These are phyloP conservation scores for Yamadazyma membranifaciens DNA, from an alignment of 1,139 yeast genomes.

Conservation along the genomic window DNA sequence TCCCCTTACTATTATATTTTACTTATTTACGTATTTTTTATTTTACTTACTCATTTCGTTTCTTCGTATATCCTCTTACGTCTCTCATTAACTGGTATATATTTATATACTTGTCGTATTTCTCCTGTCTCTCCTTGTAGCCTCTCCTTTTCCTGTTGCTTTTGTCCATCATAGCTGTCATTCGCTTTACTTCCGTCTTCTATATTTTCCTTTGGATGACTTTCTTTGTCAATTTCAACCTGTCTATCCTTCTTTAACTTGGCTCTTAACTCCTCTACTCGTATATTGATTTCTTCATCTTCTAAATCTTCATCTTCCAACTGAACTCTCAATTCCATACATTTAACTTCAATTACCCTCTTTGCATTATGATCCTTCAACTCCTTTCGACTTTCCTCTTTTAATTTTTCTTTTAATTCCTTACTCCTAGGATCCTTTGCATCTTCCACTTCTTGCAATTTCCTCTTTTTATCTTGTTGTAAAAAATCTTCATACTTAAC, in stretches of 20 bases:
- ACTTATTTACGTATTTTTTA: too few species aligned
- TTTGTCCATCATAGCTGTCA: not conserved
- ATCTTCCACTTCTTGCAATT: conserved; percentile 19
- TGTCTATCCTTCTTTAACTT: not conserved
- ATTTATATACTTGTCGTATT: conserved; percentile 1
- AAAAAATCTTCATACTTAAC: conserved; percentile 9
- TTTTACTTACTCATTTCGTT: too few species aligned
- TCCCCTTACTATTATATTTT: too few species aligned
- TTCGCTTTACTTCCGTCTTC: not conserved
- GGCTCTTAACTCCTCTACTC: conserved; percentile 3
- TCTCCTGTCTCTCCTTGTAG: conserved; percentile 1
- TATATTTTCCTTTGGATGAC: not conserved
- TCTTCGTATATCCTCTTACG: too few species aligned
- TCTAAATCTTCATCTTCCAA: conserved; percentile 50
- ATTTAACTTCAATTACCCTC: conserved; percentile 51
- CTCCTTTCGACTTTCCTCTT: conserved; percentile 22
- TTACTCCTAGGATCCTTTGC: conserved; percentile 17
- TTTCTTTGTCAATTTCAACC: not conserved
- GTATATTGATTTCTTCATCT: conserved; percentile 23
- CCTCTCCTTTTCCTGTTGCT: conserved; percentile 1
- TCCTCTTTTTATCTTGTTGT: conserved; percentile 16
- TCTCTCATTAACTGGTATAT: not conserved
- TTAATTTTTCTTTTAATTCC: conserved; percentile 14
- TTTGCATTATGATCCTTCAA: conserved; percentile 46
- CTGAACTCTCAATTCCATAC: conserved; percentile 53